Conservation (phyloP, 352 stramenopile species). For the Pythium insidiosum region DNA sequence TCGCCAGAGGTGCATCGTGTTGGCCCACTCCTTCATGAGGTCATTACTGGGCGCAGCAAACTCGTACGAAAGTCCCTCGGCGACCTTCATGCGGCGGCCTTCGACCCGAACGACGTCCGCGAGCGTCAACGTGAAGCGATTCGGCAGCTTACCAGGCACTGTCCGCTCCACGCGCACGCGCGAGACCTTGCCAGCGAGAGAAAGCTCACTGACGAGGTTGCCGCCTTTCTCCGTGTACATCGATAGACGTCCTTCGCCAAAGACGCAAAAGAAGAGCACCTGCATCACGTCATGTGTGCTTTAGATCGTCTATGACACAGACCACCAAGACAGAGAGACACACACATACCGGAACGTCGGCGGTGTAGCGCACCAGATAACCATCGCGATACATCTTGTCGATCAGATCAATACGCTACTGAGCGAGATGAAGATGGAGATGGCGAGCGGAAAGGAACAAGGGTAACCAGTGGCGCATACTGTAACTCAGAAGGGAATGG, state of each 20-base stretch:
- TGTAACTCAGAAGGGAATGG: no score
- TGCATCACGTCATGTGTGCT: conserved; percentile 6
- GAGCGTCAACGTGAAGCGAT: conserved; percentile 63
- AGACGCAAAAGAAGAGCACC: conserved; percentile 69
- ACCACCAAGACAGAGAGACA: not conserved
- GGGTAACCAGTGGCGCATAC: no score
- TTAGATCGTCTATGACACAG: not conserved
- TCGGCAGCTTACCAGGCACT: conserved; percentile 50
- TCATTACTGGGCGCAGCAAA: conserved; percentile 63
- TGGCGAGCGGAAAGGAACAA: no score
- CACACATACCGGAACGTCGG: conserved; percentile 35
- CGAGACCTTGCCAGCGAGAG: conserved; percentile 60
- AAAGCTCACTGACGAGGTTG: conserved; percentile 46
- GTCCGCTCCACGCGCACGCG: conserved; percentile 72
- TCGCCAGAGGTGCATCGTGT: conserved; percentile 73
- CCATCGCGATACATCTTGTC: conserved; percentile 68
- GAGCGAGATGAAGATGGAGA: no score
- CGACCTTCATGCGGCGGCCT: conserved; percentile 71
- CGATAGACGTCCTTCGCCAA: conserved; percentile 63
- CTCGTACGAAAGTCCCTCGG: conserved; percentile 49
- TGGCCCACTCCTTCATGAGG: conserved; percentile 84
- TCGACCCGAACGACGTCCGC: conserved; percentile 67
- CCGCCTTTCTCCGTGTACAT: conserved; percentile 72
- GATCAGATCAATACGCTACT: not conserved
- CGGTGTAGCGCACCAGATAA: conserved; percentile 62